Evolutionary conservation across 1,284 basidiomycete species (phyloP).

Genomic region (Boletellus sp.): DNA sequence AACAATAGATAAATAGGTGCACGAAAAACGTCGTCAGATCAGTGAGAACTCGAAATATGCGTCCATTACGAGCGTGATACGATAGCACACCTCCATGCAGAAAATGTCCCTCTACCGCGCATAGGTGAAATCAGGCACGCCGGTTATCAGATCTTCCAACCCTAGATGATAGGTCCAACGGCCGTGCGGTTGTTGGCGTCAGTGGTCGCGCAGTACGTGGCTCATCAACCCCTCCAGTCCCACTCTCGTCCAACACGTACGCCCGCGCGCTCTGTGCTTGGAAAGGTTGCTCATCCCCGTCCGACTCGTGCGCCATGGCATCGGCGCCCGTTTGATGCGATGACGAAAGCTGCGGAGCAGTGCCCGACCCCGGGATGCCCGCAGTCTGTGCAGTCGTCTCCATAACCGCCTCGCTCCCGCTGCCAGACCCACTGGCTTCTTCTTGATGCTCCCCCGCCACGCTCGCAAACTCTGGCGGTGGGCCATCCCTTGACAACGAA

Average conservation of each 20-base stretch:
- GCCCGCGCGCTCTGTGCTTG: neutral
- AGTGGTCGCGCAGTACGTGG: slow-evolving; percentile 17
- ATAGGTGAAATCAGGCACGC: neutral
- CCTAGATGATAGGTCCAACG: neutral
- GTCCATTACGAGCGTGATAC: no score
- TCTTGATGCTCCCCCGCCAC: slow-evolving; percentile 1
- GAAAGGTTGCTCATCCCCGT: neutral
- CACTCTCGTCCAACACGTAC: neutral
- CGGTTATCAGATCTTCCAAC: no score
- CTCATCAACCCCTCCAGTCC: slow-evolving; percentile 3
- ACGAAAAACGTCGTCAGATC: no score
- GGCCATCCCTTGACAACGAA: slow-evolving; percentile 35
- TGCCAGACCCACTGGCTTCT: neutral
- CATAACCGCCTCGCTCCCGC: neutral
- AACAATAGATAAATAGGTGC: neutral
- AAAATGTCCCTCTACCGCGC: no score
- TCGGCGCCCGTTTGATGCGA: slow-evolving; percentile 6
- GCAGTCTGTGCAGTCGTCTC: neutral
- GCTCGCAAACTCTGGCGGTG: slow-evolving; percentile 33
- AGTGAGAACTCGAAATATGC: neutral
- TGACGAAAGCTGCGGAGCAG: neutral
- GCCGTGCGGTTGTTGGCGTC: slow-evolving; percentile 19
- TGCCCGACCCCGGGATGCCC: neutral
- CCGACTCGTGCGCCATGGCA: slow-evolving; percentile 8
- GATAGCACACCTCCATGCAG: no score